Evolutionary conservation across 192 early-diverging fungal species (phyloP), one percentile per base, ranked within the genome.

Genomic region (Entomortierella parvispora): DNA sequence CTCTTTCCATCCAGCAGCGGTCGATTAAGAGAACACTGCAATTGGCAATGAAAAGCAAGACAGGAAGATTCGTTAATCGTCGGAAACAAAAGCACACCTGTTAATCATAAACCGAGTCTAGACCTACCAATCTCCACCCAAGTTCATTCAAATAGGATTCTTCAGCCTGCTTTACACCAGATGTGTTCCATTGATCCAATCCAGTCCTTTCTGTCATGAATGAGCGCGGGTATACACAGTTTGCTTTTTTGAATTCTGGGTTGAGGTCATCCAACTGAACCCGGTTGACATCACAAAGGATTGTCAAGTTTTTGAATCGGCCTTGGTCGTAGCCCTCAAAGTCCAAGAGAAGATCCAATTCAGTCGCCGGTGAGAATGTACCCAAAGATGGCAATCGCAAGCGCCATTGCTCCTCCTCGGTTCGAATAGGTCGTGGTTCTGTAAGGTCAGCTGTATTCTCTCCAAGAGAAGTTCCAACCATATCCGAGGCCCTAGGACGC

Each of bases 51-150:
- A 15, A 40, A 60, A 15, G 65, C 26, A 58, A 72, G 12, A 7
- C 8, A 25, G n/a, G 22, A 5, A 45, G 7, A 56, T 49, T 25
- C 40, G 31, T 10, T 15, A 43, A 3, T 29, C 4, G 3, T 32
- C 45, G 17, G 20, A n/a, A 4, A 18, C 10, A 40, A 46, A 4
- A 56, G 22, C 46, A 7, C 14, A 33, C 14, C 4, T 15, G 3
- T n/a, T 9, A 32, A 4, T 1, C 20, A 12, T 40, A 45, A 33
- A 15, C 14, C 23, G 20, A 14, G 12, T 9, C 20, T 7, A n/a
- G 0, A n/a, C 80, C 64, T 84, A 84, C 85, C 56, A 92, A 64
- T 68, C 88, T 87, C 91, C 91, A 92, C 9, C 83, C 90, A 49
- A 91, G 58, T 42, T 89, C 86, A 12, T 77, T 77, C 49, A 77